phyloP scores from a whole-genome alignment of 257 asterid genomes.

The Ligustrum vulgare region DNA sequence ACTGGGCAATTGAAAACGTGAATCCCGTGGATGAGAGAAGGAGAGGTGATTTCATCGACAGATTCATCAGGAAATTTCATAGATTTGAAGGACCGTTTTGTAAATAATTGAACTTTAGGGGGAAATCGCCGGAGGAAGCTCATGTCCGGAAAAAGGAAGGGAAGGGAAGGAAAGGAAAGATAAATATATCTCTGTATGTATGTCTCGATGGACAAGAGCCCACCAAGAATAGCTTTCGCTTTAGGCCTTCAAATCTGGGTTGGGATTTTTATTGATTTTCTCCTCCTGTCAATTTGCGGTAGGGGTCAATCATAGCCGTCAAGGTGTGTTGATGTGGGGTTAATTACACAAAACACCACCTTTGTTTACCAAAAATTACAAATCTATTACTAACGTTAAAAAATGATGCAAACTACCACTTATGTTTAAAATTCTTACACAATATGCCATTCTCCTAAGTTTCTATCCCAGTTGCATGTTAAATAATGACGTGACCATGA shows the following conservation, averaged over 20 bases:
- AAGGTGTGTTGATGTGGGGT: neutral
- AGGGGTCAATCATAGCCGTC: neutral
- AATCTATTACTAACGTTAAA: no score
- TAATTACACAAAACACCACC: no score
- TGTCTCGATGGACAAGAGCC: neutral
- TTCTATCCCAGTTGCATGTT: no score
- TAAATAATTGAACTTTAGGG: slow-evolving; percentile 37
- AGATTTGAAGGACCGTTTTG: slow-evolving; percentile 49
- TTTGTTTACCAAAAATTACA: no score
- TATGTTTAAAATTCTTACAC: no score
- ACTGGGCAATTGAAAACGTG: slow-evolving; percentile 94
- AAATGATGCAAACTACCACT: no score
- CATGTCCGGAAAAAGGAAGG: slow-evolving; percentile 35
- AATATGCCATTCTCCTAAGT: no score
- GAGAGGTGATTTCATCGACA: slow-evolving; percentile 42
- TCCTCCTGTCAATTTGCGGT: neutral
- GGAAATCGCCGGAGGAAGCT: slow-evolving; percentile 46
- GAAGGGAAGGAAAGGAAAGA: no score
- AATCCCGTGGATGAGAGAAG: slow-evolving; percentile 75
- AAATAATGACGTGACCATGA: no score
- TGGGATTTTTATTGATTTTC: neutral
- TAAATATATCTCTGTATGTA: neutral
- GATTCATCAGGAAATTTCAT: slow-evolving; percentile 43
- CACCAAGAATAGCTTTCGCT: neutral
- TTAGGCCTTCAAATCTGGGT: neutral